Percentiles rank a stretch among this genome's conserved stretches.
phyloP scores from a whole-genome alignment of 352 stramenopile species.

The Saprolegnia diclina region DNA sequence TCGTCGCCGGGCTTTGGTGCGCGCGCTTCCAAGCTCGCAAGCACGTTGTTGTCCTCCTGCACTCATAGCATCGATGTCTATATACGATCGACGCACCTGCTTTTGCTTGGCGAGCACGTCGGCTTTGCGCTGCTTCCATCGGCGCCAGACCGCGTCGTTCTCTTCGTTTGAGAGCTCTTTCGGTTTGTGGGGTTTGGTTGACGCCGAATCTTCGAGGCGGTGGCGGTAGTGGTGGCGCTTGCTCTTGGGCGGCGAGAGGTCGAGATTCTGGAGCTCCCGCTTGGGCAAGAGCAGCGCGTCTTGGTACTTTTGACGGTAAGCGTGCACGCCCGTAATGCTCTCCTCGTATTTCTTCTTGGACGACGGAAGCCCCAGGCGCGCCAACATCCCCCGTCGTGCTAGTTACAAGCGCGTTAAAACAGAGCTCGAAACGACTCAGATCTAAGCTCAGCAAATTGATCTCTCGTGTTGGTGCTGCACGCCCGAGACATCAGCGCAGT shows the following conservation, averaged over 20 bases:
- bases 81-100: background rate
- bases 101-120: background rate
- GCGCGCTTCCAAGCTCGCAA: background rate
- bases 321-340: constrained; percentile 96
- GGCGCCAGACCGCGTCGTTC: constrained; percentile 33
- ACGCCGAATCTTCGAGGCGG: constrained; percentile 90
- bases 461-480: no score
- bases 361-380: constrained; percentile 95
- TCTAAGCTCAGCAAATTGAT: no score
- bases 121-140: constrained; percentile 90
- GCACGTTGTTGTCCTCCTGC: background rate
- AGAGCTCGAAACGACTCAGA: background rate
- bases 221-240: constrained; percentile 90
- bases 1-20: background rate
- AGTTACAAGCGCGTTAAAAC: constrained; percentile 36
- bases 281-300: constrained; percentile 69
- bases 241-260: constrained; percentile 51
- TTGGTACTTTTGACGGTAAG: constrained; percentile 30
- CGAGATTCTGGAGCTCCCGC: constrained; percentile 34
- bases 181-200: constrained; percentile 87
- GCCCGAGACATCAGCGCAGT: constrained; percentile 22
- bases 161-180: constrained; percentile 28
- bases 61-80: no score
- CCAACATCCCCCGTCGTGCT: constrained; percentile 90
- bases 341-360: constrained; percentile 89